These are phyloP conservation scores for Trypanosoma scelopori DNA, from an alignment of 208 protist genomes.

Conservation along the genomic window DNA sequence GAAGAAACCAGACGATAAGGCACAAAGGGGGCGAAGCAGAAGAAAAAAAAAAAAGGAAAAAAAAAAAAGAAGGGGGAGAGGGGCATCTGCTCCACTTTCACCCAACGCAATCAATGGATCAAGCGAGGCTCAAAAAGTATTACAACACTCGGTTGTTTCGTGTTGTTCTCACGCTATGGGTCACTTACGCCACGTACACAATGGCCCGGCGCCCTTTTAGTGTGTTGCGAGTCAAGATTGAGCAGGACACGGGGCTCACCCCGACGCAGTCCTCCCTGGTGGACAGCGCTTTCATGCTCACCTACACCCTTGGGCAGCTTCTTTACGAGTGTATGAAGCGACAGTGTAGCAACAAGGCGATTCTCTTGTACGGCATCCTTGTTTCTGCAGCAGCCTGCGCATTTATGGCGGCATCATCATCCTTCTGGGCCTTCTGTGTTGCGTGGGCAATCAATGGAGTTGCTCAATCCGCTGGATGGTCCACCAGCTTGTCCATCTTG, in stretches of 20 bases:
- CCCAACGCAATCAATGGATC: no score
- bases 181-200: slow-evolving; percentile 34
- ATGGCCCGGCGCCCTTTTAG: slow-evolving; percentile 38
- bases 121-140: neutral
- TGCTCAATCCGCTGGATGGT: slow-evolving; percentile 34
- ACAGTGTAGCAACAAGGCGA: slow-evolving; percentile 13
- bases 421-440: slow-evolving; percentile 16
- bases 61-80: no score
- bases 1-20: no score
- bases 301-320: slow-evolving; percentile 43
- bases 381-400: slow-evolving; percentile 10
- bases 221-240: slow-evolving; percentile 31
- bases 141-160: slow-evolving; percentile 6
- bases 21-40: no score
- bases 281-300: slow-evolving; percentile 36
- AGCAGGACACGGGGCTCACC: slow-evolving; percentile 31
- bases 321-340: slow-evolving; percentile 31
- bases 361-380: slow-evolving; percentile 33
- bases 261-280: slow-evolving; percentile 23
- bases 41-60: no score
- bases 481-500: slow-evolving; percentile 37
- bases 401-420: slow-evolving; percentile 9
- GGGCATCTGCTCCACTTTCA: no score
- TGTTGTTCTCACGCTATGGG: slow-evolving; percentile 37
- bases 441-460: slow-evolving; percentile 37